Conservation (phyloP, 140 eudicot genomes). For the Anethum foeniculum region DNA sequence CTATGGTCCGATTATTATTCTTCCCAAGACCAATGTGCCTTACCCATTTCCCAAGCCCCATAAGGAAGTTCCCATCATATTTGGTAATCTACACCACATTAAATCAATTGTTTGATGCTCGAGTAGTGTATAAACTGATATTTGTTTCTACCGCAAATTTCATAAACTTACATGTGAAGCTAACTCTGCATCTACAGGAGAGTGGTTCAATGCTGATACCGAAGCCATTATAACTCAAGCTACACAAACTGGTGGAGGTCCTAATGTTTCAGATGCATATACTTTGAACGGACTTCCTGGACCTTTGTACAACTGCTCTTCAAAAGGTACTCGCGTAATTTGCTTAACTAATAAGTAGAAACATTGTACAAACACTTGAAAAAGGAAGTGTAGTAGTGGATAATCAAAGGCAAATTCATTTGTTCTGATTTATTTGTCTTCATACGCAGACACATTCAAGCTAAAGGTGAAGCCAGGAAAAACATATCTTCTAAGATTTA, state of each 20-base stretch:
- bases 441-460: constrained; percentile 46
- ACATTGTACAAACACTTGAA: not conserved
- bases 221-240: constrained; percentile 60
- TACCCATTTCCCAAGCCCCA: constrained; percentile 62
- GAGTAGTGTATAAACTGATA: not conserved
- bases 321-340: constrained; percentile 32
- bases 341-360: not conserved
- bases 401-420: not conserved
- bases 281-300: constrained; percentile 69
- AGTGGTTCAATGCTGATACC: constrained; percentile 58
- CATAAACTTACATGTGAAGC: not conserved
- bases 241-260: constrained; percentile 63
- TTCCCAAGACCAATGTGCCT: constrained; percentile 49
- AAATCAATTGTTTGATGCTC: not conserved
- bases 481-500: constrained; percentile 45
- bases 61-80: constrained; percentile 68
- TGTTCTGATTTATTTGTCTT: not conserved
- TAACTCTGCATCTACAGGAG: constrained; percentile 27
- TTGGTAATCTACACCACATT: constrained; percentile 28
- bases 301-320: constrained; percentile 54
- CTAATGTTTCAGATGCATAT: constrained; percentile 69
- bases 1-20: constrained; percentile 62
- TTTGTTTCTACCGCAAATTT: not conserved
- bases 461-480: constrained; percentile 57
- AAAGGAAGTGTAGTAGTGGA: not conserved